Conservation (phyloP, 1,139 yeast species). For the Yarrowia galli region DNA sequence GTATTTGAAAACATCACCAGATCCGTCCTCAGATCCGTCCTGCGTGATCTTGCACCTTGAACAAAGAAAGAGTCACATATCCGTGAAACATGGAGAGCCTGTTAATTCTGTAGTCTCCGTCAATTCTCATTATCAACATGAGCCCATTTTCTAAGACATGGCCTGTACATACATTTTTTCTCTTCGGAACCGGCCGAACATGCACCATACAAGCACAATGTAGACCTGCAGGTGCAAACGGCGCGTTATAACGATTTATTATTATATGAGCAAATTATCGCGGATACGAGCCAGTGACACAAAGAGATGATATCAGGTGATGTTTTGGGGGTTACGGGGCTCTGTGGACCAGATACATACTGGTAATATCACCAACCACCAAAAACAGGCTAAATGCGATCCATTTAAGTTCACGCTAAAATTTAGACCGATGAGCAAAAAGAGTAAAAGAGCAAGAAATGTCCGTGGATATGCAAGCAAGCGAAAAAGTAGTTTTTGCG, state of each 20-base stretch:
- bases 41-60: too few species aligned
- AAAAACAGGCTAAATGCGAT: too few species aligned
- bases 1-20: too few species aligned
- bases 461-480: conserved; percentile 3
- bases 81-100: background rate
- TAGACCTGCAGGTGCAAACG: conserved; percentile 1
- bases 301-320: background rate
- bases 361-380: too few species aligned
- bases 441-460: background rate
- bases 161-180: background rate
- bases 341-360: too few species aligned
- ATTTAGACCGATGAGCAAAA: background rate
- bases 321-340: background rate
- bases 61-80: too few species aligned
- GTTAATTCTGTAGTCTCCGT: background rate
- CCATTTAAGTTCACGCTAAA: too few species aligned
- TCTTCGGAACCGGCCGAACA: background rate
- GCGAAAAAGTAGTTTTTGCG: background rate
- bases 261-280: background rate
- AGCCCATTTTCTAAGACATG: conserved; percentile 2
- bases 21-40: too few species aligned
- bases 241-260: background rate
- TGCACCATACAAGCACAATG: background rate
- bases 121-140: background rate
- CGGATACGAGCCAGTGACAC: background rate